Percentiles rank a stretch among this genome's conserved stretches.
These are phyloP conservation scores for Solanum infundibuliforme DNA, from an alignment of 257 asterid species.

Conservation along the genomic window DNA sequence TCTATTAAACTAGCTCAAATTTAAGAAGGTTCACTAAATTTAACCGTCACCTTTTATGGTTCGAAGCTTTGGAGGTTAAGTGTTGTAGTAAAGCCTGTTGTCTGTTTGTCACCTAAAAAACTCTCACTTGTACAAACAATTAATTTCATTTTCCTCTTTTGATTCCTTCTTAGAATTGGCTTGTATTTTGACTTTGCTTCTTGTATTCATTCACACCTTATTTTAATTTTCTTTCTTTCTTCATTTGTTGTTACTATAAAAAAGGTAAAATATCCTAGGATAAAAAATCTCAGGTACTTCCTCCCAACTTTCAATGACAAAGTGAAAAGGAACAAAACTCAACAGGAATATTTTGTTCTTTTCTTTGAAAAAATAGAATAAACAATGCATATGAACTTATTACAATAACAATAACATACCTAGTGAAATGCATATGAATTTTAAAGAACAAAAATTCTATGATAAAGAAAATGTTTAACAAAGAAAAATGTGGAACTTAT, in stretches of 20 bases:
- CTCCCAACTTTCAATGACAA: not conserved
- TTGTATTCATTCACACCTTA: not conserved
- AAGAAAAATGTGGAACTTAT: not conserved
- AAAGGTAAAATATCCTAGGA: not conserved
- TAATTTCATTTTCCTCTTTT: not conserved
- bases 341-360: not conserved
- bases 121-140: not conserved
- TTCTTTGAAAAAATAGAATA: not conserved
- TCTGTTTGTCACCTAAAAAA: constrained; percentile 1
- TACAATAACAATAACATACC: not conserved
- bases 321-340: not conserved
- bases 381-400: not conserved
- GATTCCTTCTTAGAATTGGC: not conserved
- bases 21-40: not conserved
- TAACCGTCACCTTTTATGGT: not conserved
- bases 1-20: not conserved
- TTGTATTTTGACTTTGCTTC: not conserved
- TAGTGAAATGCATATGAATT: not conserved
- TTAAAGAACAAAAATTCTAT: not conserved
- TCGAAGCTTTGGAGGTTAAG: not conserved
- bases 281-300: not conserved
- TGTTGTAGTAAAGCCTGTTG: not conserved
- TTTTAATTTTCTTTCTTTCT: not conserved
- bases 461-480: not conserved
- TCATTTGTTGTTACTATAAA: not conserved